A percentile compares a stretch with the other conserved stretches of the same genome.
phyloP scores from a whole-genome alignment of 352 stramenopile genomes.

The Pythium aristosporum region DNA sequence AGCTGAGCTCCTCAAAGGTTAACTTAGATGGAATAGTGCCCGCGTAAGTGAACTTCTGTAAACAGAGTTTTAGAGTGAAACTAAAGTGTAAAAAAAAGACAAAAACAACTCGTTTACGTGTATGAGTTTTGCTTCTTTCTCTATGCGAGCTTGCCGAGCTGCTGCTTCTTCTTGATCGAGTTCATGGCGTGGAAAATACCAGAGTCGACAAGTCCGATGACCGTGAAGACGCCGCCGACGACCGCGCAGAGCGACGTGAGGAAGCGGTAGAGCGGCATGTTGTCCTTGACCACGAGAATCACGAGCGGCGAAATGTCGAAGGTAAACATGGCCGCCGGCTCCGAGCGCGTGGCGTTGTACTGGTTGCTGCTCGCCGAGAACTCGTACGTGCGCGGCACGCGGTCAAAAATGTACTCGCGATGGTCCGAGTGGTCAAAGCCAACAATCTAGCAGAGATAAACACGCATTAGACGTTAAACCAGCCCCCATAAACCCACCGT shows the following conservation, averaged over 20 bases:
- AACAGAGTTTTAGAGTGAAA: neutral
- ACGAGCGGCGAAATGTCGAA: slow-evolving; percentile 84
- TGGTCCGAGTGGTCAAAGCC: slow-evolving; percentile 71
- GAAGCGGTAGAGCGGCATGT: slow-evolving; percentile 80
- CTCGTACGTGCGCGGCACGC: slow-evolving; percentile 62
- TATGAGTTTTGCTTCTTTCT: slow-evolving; percentile 6
- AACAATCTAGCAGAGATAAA: slow-evolving; percentile 45
- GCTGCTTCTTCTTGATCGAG: slow-evolving; percentile 84
- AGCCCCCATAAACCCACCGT: slow-evolving; percentile 2
- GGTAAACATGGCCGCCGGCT: slow-evolving; percentile 68
- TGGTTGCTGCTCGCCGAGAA: slow-evolving; percentile 78
- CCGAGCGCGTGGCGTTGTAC: slow-evolving; percentile 60
- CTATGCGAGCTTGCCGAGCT: slow-evolving; percentile 72
- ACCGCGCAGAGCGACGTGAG: slow-evolving; percentile 81
- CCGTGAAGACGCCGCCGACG: slow-evolving; percentile 78
- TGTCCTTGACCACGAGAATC: slow-evolving; percentile 64
- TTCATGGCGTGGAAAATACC: slow-evolving; percentile 80
- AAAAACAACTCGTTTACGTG: slow-evolving; percentile 1
- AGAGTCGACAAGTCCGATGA: slow-evolving; percentile 77
- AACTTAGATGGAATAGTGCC: neutral
- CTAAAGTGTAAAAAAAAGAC: neutral
- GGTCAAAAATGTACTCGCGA: slow-evolving; percentile 49
- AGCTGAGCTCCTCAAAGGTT: neutral
- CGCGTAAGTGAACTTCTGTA: neutral
- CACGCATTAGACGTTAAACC: slow-evolving; percentile 31